phyloP scores from a whole-genome alignment of 2,329 filamentous ascomycete species.

The Diaporthe humulicola region DNA sequence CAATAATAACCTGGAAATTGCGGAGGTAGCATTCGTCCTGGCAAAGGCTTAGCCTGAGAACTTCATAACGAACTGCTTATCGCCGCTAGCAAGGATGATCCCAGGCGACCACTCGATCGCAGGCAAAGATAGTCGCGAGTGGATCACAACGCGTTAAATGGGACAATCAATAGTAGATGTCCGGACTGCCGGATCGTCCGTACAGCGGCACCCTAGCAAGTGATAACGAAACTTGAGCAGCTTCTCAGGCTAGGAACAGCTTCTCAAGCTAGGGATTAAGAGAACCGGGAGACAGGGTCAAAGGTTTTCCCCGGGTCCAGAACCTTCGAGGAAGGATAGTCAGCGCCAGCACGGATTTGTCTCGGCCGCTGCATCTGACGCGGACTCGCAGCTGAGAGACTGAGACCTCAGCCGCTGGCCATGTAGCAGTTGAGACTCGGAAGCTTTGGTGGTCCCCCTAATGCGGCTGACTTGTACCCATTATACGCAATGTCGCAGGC shows the following conservation, averaged over 20 bases:
- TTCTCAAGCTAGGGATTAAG: too few relatives aligned
- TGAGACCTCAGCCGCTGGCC: background rate
- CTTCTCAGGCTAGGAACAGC: background rate
- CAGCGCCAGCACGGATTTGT: background rate
- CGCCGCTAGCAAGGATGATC: constrained; percentile 3
- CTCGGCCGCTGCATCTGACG: background rate
- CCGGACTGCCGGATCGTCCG: background rate
- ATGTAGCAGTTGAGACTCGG: too few relatives aligned
- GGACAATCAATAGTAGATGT: background rate
- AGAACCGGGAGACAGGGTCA: background rate
- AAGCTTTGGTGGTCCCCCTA: background rate
- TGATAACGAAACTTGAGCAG: background rate
- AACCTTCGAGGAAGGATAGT: background rate
- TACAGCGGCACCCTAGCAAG: background rate
- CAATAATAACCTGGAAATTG: background rate
- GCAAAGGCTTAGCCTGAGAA: background rate
- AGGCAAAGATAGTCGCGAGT: background rate
- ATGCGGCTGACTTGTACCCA: background rate
- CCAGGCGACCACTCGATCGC: background rate
- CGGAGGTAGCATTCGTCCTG: background rate
- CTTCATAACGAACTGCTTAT: background rate
- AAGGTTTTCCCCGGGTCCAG: background rate
- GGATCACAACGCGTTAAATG: background rate
- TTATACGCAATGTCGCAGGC: background rate
- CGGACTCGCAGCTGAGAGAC: background rate